A percentile compares a stretch with the other conserved stretches of the same genome.
These are phyloP conservation scores for Celoporthe dispersa DNA, from an alignment of 2,329 filamentous ascomycete genomes.

Conservation along the genomic window DNA sequence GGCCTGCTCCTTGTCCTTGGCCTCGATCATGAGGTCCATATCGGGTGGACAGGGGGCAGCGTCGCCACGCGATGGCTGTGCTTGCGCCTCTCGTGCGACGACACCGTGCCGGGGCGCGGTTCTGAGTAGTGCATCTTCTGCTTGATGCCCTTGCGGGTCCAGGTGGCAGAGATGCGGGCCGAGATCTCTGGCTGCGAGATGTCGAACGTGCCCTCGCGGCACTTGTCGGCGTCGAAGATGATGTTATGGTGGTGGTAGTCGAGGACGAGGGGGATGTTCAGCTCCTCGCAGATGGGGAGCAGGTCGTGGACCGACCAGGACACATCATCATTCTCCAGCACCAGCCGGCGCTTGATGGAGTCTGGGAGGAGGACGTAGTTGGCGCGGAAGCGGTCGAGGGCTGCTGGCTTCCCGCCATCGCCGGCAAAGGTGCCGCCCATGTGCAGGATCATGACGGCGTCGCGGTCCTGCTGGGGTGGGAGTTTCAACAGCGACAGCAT, in stretches of 20 bases:
- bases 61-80: slow-evolving; percentile 80
- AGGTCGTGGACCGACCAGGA: slow-evolving; percentile 91
- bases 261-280: slow-evolving; percentile 91
- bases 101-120: slow-evolving; percentile 75
- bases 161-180: slow-evolving; percentile 79
- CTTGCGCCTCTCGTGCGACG: slow-evolving; percentile 77
- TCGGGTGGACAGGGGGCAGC: slow-evolving; percentile 80
- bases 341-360: slow-evolving; percentile 77
- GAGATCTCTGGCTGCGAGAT: slow-evolving; percentile 69
- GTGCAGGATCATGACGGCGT: slow-evolving; percentile 93
- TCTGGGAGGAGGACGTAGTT: slow-evolving; percentile 71
- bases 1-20: slow-evolving; percentile 96
- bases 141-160: slow-evolving; percentile 80
- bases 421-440: slow-evolving; percentile 79
- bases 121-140: slow-evolving; percentile 99
- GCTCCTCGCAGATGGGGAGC: slow-evolving; percentile 85
- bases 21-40: slow-evolving; percentile 99
- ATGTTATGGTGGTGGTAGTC: slow-evolving; percentile 98
- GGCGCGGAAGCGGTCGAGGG: slow-evolving; percentile 75
- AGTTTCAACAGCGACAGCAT: slow-evolving; percentile 77
- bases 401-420: slow-evolving; percentile 76
- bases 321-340: slow-evolving; percentile 94
- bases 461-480: slow-evolving; percentile 76
- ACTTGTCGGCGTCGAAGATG: slow-evolving; percentile 71
- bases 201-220: slow-evolving; percentile 84